A percentile compares a stretch with the other conserved stretches of the same genome.
Conservation (phyloP, 306 rosid genomes). For the Senna tora region DNA sequence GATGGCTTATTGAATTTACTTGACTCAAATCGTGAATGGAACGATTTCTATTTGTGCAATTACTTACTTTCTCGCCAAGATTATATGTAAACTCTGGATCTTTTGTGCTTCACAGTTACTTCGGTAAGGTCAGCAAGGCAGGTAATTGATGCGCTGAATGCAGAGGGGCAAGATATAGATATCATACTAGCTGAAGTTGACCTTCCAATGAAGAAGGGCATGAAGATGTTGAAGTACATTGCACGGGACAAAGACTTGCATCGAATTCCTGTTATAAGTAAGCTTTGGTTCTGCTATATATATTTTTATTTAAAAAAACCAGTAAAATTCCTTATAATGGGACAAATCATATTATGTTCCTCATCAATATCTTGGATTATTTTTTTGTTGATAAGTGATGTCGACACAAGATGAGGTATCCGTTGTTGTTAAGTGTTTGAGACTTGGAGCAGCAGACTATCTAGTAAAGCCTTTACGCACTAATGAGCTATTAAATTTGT, state of each 20-base stretch:
- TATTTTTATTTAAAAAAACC: too few species aligned
- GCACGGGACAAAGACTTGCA: constrained; percentile 72
- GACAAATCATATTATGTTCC: constrained; percentile 36
- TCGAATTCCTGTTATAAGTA: constrained; percentile 93
- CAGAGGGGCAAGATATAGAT: constrained; percentile 87
- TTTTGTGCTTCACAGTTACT: constrained; percentile 59
- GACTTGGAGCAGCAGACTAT: constrained; percentile 98
- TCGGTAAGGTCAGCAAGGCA: constrained; percentile 81
- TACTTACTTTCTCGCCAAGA: constrained; percentile 19
- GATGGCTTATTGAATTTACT: too few species aligned
- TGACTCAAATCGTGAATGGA: too few species aligned
- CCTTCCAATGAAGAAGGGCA: constrained; percentile 87
- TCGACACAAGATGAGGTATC: constrained; percentile 93
- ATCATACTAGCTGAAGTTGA: constrained; percentile 89
- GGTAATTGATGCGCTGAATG: constrained; percentile 92
- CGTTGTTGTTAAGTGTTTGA: constrained; percentile 91
- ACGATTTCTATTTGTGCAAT: too few species aligned
- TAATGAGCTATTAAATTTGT: constrained; percentile 91
- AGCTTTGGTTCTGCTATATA: constrained; percentile 36
- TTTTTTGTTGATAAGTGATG: constrained; percentile 71
- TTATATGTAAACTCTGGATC: constrained; percentile 26
- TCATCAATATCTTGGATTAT: constrained; percentile 31
- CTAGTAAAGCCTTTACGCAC: constrained; percentile 98
- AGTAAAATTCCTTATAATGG: too few species aligned
- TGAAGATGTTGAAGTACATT: constrained; percentile 91